Percentiles rank a stretch among this genome's conserved stretches.
phyloP scores from a whole-genome alignment of 2,329 filamentous ascomycete species.

The Fusarium sp. region DNA sequence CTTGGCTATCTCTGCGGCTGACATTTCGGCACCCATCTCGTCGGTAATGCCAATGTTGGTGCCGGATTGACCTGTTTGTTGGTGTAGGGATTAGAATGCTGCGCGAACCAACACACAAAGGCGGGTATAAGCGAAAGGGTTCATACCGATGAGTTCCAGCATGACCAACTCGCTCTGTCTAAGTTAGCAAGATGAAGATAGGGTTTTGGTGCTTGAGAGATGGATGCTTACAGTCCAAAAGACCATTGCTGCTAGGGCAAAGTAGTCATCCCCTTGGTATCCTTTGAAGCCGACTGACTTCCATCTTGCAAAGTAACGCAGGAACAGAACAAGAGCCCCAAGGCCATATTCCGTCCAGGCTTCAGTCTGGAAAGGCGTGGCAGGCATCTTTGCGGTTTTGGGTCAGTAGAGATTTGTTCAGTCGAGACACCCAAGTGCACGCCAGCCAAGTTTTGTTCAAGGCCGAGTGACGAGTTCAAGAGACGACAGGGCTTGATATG shows the following conservation, averaged over 20 bases:
- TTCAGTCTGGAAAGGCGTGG: slow-evolving; percentile 59
- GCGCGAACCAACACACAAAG: slow-evolving; percentile 3
- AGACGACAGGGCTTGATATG: not conserved
- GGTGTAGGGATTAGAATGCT: slow-evolving; percentile 20
- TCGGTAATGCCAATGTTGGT: slow-evolving; percentile 55
- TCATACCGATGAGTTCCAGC: slow-evolving; percentile 52
- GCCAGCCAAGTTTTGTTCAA: not conserved
- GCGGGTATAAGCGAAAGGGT: not conserved
- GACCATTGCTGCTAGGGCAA: slow-evolving; percentile 52
- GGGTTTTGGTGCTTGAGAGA: not conserved
- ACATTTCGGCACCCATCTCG: slow-evolving; percentile 50
- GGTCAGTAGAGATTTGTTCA: not conserved
- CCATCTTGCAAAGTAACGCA: slow-evolving; percentile 56
- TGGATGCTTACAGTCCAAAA: slow-evolving; percentile 54
- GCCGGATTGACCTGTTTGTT: slow-evolving; percentile 52
- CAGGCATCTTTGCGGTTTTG: slow-evolving; percentile 33
- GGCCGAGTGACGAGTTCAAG: not conserved
- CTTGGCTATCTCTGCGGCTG: slow-evolving; percentile 46
- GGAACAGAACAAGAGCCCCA: slow-evolving; percentile 53
- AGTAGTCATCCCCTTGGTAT: slow-evolving; percentile 59
- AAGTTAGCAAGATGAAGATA: not conserved
- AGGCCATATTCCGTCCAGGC: slow-evolving; percentile 60
- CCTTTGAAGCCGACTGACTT: slow-evolving; percentile 56
- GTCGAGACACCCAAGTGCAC: not conserved
- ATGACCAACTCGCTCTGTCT: slow-evolving; percentile 48